phyloP scores from a whole-genome alignment of 140 eudicot genomes.

The Flaveria floridana region DNA sequence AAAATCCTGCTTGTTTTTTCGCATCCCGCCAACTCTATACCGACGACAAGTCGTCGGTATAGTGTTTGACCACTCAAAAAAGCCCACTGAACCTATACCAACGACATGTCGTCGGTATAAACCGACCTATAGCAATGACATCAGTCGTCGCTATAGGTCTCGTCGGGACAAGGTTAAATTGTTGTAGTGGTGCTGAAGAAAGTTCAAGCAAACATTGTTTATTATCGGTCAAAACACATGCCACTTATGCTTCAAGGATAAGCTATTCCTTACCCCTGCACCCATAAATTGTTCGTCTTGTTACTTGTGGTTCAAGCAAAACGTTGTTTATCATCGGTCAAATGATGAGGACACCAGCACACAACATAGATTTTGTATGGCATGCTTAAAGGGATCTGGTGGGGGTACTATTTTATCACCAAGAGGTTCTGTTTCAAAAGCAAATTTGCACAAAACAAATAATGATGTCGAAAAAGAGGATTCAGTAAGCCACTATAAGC shows the following conservation, averaged over 20 bases:
- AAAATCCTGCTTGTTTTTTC: too few relatives aligned
- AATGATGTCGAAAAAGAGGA: constrained; percentile 42
- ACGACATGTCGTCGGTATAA: too few relatives aligned
- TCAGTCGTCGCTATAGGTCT: too few relatives aligned
- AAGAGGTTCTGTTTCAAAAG: constrained; percentile 46
- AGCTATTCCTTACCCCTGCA: constrained; percentile 42
- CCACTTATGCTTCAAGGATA: constrained; percentile 50
- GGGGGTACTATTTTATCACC: constrained; percentile 33
- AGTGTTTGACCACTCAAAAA: too few relatives aligned
- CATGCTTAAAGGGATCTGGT: constrained; percentile 42
- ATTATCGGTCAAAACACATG: constrained; percentile 37
- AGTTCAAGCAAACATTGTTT: too few relatives aligned
- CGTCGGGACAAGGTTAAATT: too few relatives aligned
- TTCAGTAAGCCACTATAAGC: constrained; percentile 37
- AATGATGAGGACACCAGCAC: constrained; percentile 5
- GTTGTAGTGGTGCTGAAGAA: too few relatives aligned
- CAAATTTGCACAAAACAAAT: constrained; percentile 31
- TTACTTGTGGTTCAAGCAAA: constrained; percentile 38
- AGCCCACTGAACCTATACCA: too few relatives aligned
- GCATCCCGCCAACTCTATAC: too few relatives aligned
- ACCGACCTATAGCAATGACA: too few relatives aligned
- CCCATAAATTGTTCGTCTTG: constrained; percentile 61
- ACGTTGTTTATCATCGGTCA: constrained; percentile 41
- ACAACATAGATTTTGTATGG: constrained; percentile 37
- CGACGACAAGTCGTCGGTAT: too few relatives aligned